phyloP scores from a whole-genome alignment of 768 basidiomycete genomes.

The Lenzites betulinus region DNA sequence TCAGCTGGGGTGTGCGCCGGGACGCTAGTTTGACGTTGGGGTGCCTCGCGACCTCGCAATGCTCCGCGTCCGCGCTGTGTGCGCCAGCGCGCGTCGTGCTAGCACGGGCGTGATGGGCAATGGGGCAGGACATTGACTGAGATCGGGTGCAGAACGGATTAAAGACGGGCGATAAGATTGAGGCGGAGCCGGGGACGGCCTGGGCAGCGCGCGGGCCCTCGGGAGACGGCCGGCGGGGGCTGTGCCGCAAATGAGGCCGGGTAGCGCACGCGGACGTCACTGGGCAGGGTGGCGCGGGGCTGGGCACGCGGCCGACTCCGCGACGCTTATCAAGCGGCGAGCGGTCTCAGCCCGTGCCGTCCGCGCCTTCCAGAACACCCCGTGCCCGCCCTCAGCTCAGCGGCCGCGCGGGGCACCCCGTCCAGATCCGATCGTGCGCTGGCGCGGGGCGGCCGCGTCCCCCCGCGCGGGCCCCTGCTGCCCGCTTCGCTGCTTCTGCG shows the following conservation, averaged over 20 bases:
- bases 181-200: neutral
- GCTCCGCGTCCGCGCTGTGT: neutral
- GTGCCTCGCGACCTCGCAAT: conserved; percentile 9
- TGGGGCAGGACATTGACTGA: neutral
- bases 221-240: conserved; percentile 10
- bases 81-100: neutral
- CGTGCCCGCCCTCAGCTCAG: too few species aligned
- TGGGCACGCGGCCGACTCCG: conserved; percentile 11
- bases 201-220: conserved; percentile 5
- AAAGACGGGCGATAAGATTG: too few species aligned
- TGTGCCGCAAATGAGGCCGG: conserved; percentile 9
- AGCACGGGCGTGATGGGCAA: neutral
- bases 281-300: conserved; percentile 6
- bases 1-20: conserved; percentile 3
- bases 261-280: conserved; percentile 13
- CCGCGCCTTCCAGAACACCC: conserved; percentile 14
- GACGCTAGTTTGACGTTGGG: conserved; percentile 18
- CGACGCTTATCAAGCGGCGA: conserved; percentile 11
- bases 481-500: neutral
- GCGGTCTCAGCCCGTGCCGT: conserved; percentile 8
- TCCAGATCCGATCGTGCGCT: conserved; percentile 21
- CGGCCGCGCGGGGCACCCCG: conserved; percentile 19
- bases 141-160: too few species aligned
- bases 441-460: neutral
- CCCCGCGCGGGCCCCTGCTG: conserved; percentile 5